Conservation (phyloP, 371 early-diverging fungal genomes). For the Saksenaea oblongispora region DNA sequence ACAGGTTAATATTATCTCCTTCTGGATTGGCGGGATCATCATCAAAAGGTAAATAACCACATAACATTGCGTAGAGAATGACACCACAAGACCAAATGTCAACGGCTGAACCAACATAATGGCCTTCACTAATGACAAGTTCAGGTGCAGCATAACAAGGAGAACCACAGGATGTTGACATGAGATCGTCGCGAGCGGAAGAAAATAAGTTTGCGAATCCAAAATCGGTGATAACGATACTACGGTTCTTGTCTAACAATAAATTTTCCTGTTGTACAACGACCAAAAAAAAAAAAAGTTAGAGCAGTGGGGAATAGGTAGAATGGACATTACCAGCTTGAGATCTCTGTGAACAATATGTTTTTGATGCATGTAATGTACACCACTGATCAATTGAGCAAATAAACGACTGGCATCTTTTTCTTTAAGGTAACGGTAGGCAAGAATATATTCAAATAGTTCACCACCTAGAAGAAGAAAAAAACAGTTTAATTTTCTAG, state of each 20-base stretch:
- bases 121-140: constrained; percentile 88
- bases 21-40: constrained; percentile 74
- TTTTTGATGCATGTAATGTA: constrained; percentile 52
- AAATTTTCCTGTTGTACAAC: constrained; percentile 75
- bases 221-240: constrained; percentile 97
- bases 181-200: constrained; percentile 59
- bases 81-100: constrained; percentile 96
- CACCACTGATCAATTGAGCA: constrained; percentile 71
- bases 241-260: constrained; percentile 78
- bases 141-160: constrained; percentile 98
- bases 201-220: constrained; percentile 95
- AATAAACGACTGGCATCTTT: constrained; percentile 62
- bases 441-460: constrained; percentile 69
- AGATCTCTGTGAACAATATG: constrained; percentile 68
- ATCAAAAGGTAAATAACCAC: constrained; percentile 81
- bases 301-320: too few relatives aligned
- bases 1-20: constrained; percentile 61
- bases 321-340: constrained; percentile 62
- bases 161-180: constrained; percentile 92
- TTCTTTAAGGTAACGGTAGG: constrained; percentile 56
- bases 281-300: neutral
- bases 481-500: neutral
- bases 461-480: constrained; percentile 36
- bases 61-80: constrained; percentile 76
- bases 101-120: constrained; percentile 96